These are phyloP conservation scores for Debaryomyces sp. DNA, from an alignment of 1,139 yeast species.

Conservation along the genomic window DNA sequence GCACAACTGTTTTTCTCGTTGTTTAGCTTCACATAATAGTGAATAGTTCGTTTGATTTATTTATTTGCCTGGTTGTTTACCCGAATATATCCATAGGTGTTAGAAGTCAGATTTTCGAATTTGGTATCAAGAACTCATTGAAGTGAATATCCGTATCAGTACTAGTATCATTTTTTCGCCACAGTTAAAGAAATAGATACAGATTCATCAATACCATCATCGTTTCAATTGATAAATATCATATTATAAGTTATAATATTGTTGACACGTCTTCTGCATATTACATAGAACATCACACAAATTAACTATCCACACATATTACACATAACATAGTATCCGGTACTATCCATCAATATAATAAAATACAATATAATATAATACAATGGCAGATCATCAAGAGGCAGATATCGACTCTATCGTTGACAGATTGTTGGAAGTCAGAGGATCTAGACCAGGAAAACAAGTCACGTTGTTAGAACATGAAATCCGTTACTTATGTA, in stretches of 20 bases:
- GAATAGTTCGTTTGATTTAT: conserved; percentile 7
- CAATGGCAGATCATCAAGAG: conserved; percentile 67
- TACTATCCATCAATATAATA: conserved; percentile 8
- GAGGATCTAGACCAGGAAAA: conserved; percentile 98
- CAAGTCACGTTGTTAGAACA: conserved; percentile 92
- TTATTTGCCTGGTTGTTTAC: conserved; percentile 6
- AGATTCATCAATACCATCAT: not conserved
- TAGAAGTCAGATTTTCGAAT: conserved; percentile 2
- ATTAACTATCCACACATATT: conserved; percentile 1
- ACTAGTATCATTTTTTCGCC: not conserved
- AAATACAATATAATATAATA: conserved; percentile 7
- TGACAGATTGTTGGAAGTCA: conserved; percentile 93
- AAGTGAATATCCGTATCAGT: conserved; percentile 1
- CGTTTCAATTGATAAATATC: not conserved
- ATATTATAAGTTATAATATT: conserved; percentile 1
- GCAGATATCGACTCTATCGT: conserved; percentile 97
- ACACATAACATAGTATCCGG: not conserved
- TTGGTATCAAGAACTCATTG: not conserved
- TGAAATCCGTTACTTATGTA: conserved; percentile 93
- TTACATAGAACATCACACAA: conserved; percentile 5
- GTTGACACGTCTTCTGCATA: conserved; percentile 7
- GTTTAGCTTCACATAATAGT: conserved; percentile 3
- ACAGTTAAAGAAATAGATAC: not conserved
- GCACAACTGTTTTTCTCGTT: conserved; percentile 7
- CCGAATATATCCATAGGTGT: not conserved